Base-by-base conservation (phyloP, 441 rosid species). In the Eruca vesicaria region DNA sequence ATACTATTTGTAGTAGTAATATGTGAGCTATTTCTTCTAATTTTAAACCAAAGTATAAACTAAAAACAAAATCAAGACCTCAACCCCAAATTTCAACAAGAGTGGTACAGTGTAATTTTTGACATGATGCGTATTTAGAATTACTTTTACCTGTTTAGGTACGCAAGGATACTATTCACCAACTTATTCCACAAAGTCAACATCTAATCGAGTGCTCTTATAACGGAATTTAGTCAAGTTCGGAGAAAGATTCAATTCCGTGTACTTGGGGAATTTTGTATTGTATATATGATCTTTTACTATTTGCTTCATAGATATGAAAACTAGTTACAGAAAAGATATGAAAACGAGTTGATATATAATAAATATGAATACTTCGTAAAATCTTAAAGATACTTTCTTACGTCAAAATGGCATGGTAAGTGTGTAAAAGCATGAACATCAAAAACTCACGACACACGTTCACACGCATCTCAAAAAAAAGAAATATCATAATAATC, bases 151-250 rank as follows among this genome's bases (percentile, higher is more conserved):
- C 45, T 38, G 45, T 38, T 12, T 38, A 38, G 55, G 69, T 41
- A 64, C 21, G 56, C 36, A 58, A 26, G 15, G 26, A 58, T 58
- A 58, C 45, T 38, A 38, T 58, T 58, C 19, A 16, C 15, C 65
- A 16, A 66, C 10, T 21, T 33, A 21, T 9, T 0, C 10, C 18
- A 31, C 1, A 16, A 33, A 58, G 16, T 68, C 57, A 36, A 53
- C 19, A 43, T 33, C 26, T 68, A 62, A 16, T 53, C 35, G 64
- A 68, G 69, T 75, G 74, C 74, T 75, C 59, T 61, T 7, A 16
- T 62, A 75, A 75, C 79, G 6, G 38, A 36, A 28, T 61, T 75
- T 18, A 19, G 64, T 69, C 33, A 31, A 43, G 12, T 63, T 68
- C 23, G 59, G 48, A 69, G 43, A 63, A 43, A 63, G 4, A 56